These are phyloP conservation scores for Dipodascus albidus DNA, from an alignment of 805 yeast genomes.

Conservation along the genomic window DNA sequence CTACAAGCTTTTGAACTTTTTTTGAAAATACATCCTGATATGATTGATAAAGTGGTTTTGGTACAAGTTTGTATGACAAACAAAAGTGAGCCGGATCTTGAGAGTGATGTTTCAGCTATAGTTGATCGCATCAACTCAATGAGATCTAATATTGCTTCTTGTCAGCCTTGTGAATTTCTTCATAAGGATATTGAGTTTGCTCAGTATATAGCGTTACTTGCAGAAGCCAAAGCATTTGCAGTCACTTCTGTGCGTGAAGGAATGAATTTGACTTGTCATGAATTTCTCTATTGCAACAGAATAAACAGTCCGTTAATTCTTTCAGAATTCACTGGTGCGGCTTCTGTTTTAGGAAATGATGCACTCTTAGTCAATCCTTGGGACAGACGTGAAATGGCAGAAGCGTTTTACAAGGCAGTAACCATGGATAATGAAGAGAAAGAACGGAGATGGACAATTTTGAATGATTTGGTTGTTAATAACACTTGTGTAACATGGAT, in stretches of 20 bases:
- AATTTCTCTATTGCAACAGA: conserved; percentile 66
- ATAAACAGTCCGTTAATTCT: conserved; percentile 72
- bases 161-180: conserved; percentile 76
- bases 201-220: conserved; percentile 76
- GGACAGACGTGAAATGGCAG: conserved; percentile 59
- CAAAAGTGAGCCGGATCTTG: conserved; percentile 45
- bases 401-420: conserved; percentile 52
- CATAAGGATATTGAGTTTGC: conserved; percentile 83
- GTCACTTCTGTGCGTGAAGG: conserved; percentile 94
- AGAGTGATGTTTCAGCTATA: conserved; percentile 59
- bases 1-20: conserved; percentile 77
- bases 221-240: conserved; percentile 79
- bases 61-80: conserved; percentile 72
- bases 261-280: conserved; percentile 93
- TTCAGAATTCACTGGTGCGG: conserved; percentile 93
- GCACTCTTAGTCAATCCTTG: conserved; percentile 80
- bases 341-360: conserved; percentile 60
- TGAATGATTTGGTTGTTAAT: conserved; percentile 45
- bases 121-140: conserved; percentile 81
- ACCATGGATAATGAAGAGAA: conserved; percentile 54
- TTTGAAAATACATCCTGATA: conserved; percentile 59
- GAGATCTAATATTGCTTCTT: conserved; percentile 52
- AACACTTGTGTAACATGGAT: conserved; percentile 78
- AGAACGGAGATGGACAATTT: conserved; percentile 45
- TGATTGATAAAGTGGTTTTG: conserved; percentile 55